A percentile compares a stretch with the other conserved stretches of the same genome.
Conservation (phyloP, 805 yeast species). For the Candida taoyuanica region DNA sequence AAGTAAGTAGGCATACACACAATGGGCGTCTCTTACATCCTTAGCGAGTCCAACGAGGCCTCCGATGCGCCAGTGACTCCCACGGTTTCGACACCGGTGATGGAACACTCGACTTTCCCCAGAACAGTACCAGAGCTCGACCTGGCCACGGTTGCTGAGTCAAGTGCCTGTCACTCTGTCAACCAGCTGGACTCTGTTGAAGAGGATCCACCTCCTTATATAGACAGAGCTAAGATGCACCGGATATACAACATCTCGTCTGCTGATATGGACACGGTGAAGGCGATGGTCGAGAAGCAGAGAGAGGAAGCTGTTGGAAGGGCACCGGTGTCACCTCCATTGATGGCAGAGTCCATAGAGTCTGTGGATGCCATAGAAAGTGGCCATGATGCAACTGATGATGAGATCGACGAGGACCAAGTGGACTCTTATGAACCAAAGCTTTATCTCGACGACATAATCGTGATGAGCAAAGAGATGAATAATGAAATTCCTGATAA, state of each 20-base stretch:
- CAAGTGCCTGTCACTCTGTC: background rate
- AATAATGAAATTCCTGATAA: background rate
- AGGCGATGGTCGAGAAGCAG: conserved; percentile 2
- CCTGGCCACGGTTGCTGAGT: conserved; percentile 2
- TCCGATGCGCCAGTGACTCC: background rate
- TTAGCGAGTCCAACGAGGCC: background rate
- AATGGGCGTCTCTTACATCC: conserved; percentile 1
- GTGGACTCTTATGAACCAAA: conserved; percentile 2
- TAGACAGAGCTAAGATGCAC: conserved; percentile 10
- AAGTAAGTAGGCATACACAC: too few species aligned
- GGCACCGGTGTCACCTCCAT: background rate
- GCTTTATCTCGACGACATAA: background rate
- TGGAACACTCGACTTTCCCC: conserved; percentile 2
- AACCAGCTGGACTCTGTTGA: background rate
- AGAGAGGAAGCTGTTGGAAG: background rate
- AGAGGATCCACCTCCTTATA: conserved; percentile 10
- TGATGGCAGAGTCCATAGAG: background rate
- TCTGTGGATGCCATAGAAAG: too few species aligned
- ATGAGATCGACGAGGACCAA: conserved; percentile 8
- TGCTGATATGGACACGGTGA: conserved; percentile 8
- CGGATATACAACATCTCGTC: conserved; percentile 12
- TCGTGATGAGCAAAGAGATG: too few species aligned
- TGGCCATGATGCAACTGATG: too few species aligned
- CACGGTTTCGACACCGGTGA: background rate
- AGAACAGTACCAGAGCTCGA: conserved; percentile 2